phyloP scores from a whole-genome alignment of 352 stramenopile species.

The Phytophthora multivora region DNA sequence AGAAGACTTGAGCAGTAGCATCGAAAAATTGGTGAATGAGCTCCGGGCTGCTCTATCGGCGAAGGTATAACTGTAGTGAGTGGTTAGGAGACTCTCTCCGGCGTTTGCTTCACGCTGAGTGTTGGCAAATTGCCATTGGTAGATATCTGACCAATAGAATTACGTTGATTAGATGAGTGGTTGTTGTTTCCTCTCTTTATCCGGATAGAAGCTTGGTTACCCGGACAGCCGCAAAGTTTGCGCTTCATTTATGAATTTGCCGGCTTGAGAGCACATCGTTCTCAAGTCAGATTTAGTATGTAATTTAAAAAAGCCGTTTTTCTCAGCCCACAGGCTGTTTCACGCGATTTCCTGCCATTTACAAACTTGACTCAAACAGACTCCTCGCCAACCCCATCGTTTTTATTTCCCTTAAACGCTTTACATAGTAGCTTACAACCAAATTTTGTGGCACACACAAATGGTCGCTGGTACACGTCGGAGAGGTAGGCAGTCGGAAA shows the following conservation, averaged over 20 bases:
- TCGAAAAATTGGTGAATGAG: constrained; percentile 1
- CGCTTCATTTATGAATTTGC: constrained; percentile 8
- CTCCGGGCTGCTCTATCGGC: background rate
- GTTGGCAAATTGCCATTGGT: too few relatives aligned
- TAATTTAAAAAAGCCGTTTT: too few relatives aligned
- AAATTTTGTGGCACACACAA: too few relatives aligned
- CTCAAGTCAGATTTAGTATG: constrained; percentile 2
- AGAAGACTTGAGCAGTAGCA: background rate
- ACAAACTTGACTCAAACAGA: background rate
- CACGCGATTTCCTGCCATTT: constrained; percentile 1
- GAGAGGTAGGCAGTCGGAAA: too few relatives aligned
- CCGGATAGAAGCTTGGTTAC: background rate
- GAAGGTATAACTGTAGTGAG: background rate
- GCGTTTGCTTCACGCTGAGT: too few relatives aligned
- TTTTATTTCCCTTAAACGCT: background rate
- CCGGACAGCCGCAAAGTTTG: background rate
- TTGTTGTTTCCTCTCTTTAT: background rate
- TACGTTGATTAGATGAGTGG: too few relatives aligned
- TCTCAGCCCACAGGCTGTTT: too few relatives aligned
- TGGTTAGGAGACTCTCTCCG: background rate
- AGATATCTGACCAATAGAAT: too few relatives aligned
- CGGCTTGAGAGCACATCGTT: background rate
- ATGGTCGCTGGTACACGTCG: too few relatives aligned
- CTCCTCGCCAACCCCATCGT: background rate
- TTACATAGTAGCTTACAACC: too few relatives aligned